A percentile compares a stretch with the other conserved stretches of the same genome.
Evolutionary conservation across 192 early-diverging fungal species (phyloP).

Genomic region (Phycomyces blakesleeanus): DNA sequence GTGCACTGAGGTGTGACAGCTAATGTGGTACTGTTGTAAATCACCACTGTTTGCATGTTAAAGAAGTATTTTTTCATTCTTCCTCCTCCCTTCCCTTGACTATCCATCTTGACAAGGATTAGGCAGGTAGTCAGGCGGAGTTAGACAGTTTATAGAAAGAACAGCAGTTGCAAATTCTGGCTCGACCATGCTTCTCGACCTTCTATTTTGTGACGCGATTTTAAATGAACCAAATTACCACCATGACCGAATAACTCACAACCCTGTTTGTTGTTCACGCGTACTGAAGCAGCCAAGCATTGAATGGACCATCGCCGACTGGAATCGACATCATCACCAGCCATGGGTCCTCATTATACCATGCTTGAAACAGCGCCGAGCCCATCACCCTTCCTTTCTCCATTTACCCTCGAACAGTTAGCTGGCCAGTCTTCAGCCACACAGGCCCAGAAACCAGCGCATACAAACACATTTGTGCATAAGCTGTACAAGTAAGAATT

Average conservation of each 20-base stretch:
- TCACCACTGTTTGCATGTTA: too few relatives aligned
- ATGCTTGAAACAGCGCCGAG: constrained; percentile 1
- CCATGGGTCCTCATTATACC: not conserved
- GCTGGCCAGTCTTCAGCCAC: not conserved
- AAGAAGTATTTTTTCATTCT: too few relatives aligned
- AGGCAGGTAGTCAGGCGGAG: not conserved
- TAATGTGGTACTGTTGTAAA: too few relatives aligned
- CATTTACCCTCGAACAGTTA: constrained; percentile 11
- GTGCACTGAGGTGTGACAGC: too few relatives aligned
- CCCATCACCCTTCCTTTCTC: constrained; percentile 1
- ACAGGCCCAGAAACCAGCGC: not conserved
- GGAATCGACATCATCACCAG: constrained; percentile 4
- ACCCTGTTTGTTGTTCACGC: constrained; percentile 1
- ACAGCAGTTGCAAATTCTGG: not conserved
- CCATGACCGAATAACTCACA: not conserved
- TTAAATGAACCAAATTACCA: not conserved
- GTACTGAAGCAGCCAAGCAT: not conserved
- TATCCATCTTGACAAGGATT: too few relatives aligned
- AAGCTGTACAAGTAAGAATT: constrained; percentile 34
- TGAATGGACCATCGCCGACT: constrained; percentile 5
- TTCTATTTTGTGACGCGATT: constrained; percentile 13
- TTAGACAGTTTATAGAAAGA: not conserved
- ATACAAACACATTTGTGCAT: constrained; percentile 34
- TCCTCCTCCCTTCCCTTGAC: too few relatives aligned
- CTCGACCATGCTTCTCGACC: not conserved